Evolutionary conservation across 176 grass and related monocot species (phyloP).

Genomic region (Sorghum bicolor): DNA sequence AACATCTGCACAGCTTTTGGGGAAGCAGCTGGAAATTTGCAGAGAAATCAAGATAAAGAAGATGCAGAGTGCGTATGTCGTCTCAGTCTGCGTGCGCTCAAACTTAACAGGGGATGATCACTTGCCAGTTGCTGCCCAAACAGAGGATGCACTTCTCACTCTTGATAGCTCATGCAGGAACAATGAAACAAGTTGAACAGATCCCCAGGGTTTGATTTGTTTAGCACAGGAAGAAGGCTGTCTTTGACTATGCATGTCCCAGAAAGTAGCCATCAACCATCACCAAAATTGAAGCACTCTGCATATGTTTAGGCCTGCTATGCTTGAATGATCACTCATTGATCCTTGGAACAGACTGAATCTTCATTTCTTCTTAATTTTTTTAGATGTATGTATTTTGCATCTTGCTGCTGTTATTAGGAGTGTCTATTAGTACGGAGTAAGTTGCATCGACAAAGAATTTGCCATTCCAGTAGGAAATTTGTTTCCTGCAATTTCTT

Average conservation of each 20-base stretch:
- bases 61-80: not conserved
- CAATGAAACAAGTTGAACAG: too few relatives aligned
- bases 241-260: too few relatives aligned
- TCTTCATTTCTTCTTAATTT: not conserved
- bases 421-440: not conserved
- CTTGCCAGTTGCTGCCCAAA: not conserved
- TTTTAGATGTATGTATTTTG: not conserved
- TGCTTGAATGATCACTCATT: too few relatives aligned
- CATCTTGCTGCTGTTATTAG: not conserved
- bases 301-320: too few relatives aligned
- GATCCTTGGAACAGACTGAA: too few relatives aligned
- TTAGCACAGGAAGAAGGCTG: too few relatives aligned
- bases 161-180: not conserved
- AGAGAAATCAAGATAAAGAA: not conserved
- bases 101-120: too few relatives aligned
- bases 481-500: not conserved
- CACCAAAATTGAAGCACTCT: too few relatives aligned
- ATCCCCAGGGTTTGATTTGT: too few relatives aligned
- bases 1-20: not conserved
- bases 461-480: not conserved
- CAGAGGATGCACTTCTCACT: not conserved
- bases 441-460: not conserved
- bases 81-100: too few relatives aligned
- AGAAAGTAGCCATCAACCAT: too few relatives aligned
- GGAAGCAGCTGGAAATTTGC: not conserved